Conservation (phyloP, 164 flowering plant species). For the Tetracentron sinense region DNA sequence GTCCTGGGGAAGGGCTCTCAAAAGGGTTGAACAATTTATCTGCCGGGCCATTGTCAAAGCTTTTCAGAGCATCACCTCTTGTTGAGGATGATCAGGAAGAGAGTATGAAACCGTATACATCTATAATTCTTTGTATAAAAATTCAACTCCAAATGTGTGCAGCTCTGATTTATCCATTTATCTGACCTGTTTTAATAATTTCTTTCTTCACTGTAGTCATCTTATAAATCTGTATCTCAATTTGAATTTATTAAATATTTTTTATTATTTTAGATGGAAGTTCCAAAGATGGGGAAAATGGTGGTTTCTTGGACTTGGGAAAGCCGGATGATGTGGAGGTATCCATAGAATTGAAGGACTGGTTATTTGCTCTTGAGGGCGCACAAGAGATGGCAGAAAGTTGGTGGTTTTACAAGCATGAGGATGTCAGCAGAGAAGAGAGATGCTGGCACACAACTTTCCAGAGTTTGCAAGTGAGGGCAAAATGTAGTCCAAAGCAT, state of each 20-base stretch:
- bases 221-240: not conserved
- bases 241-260: not conserved
- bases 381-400: conserved; percentile 64
- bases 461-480: conserved; percentile 55
- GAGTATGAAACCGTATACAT: conserved; percentile 34
- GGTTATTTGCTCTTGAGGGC: conserved; percentile 97
- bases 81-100: conserved; percentile 34
- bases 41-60: conserved; percentile 73
- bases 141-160: not conserved
- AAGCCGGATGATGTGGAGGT: conserved; percentile 85
- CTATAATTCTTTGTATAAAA: conserved; percentile 1
- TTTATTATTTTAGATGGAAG: conserved; percentile 41
- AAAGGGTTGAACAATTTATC: conserved; percentile 76
- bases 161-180: conserved; percentile 2
- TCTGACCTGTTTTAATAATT: too few relatives aligned
- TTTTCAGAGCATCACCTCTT: conserved; percentile 61
- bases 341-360: conserved; percentile 69
- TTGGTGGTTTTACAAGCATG: conserved; percentile 35
- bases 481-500: conserved; percentile 54
- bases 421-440: conserved; percentile 55
- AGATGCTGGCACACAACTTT: conserved; percentile 92
- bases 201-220: not conserved
- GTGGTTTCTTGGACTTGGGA: conserved; percentile 51
- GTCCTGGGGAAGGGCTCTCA: conserved; percentile 81
- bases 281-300: conserved; percentile 36